Conservation (phyloP, 768 basidiomycete genomes). For the Pleurotus tuber-regium region DNA sequence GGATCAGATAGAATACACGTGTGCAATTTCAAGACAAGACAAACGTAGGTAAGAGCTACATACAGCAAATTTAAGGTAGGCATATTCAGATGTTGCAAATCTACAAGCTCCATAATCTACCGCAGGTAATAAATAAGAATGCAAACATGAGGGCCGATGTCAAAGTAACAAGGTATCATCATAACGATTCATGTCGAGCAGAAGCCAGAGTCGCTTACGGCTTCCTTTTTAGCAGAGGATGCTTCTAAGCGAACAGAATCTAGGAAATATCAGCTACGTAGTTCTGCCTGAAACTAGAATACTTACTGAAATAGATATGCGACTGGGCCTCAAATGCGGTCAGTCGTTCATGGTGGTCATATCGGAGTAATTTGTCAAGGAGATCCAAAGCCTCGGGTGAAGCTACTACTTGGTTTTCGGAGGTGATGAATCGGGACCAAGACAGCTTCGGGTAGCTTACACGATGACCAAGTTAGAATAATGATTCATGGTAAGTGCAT, state of each 20-base stretch:
- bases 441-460: conserved; percentile 57
- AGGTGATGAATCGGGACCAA: conserved; percentile 61
- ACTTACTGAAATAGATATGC: conserved; percentile 63
- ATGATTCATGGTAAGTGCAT: background rate
- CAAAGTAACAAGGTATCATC: conserved; percentile 4
- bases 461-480: background rate
- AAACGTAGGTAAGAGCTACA: conserved; percentile 10
- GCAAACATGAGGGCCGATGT: background rate
- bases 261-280: conserved; percentile 20
- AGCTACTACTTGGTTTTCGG: conserved; percentile 56
- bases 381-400: conserved; percentile 65
- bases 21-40: background rate
- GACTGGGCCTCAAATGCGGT: conserved; percentile 66
- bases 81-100: conserved; percentile 7
- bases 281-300: conserved; percentile 13
- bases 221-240: conserved; percentile 39
- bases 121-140: conserved; percentile 9
- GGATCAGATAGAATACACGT: no score
- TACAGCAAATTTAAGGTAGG: conserved; percentile 9
- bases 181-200: conserved; percentile 31
- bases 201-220: conserved; percentile 49
- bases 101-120: conserved; percentile 10
- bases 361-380: conserved; percentile 62
- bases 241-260: conserved; percentile 49
- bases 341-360: conserved; percentile 67